Evolutionary conservation across 495 filamentous ascomycete species (phyloP), one percentile per base, ranked within the genome.

Genomic region (Neurospora sp.): DNA sequence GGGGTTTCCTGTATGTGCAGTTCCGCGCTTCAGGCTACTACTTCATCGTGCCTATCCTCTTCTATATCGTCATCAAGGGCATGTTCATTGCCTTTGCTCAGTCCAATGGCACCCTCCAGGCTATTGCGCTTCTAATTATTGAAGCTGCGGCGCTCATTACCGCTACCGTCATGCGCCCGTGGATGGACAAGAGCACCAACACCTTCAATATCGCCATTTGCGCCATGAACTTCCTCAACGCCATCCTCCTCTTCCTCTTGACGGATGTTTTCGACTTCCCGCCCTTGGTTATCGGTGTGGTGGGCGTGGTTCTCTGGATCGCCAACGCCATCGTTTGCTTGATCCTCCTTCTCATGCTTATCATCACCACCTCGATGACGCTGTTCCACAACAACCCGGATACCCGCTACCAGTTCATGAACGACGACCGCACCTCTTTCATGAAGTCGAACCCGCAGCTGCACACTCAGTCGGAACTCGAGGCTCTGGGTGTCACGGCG

Each of bases 111-210:
- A 89, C 88, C 15, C 89, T 90, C 28, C 95, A 98, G 79, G 94
- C 95, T 9, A 87, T 98, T 69, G 93, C 91, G 3, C 83, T 98
- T 73, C 86, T 98, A 69, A 82, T 99, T 48, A 90, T 98, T 74
- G 96, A 99, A 84, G 92, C 92, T 0, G 89, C 78, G 37, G 90
- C 93, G 77, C 86, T 99, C 75, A 91, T 98, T 77, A 88, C 80
- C 38, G 90, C 93, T 40, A 92, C 89, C 74, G 89, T 97, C 62
- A 84, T 97, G 77, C 90, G 93, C 48, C 96, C 96, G 8, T 99
- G 94, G 90, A 98, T 99, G 96, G 96, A 99, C 86, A 98, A 97
- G 89, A 96, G 94, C 84, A 98, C 95, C 73, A 99, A 99, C 81
- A 89, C 90, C 70, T 97, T 96, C 88, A 98, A 98, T 84, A 97